Evolutionary conservation across 1,139 yeast species (phyloP), one percentile per base, ranked within the genome.

Genomic region (Taphrina betulina): DNA sequence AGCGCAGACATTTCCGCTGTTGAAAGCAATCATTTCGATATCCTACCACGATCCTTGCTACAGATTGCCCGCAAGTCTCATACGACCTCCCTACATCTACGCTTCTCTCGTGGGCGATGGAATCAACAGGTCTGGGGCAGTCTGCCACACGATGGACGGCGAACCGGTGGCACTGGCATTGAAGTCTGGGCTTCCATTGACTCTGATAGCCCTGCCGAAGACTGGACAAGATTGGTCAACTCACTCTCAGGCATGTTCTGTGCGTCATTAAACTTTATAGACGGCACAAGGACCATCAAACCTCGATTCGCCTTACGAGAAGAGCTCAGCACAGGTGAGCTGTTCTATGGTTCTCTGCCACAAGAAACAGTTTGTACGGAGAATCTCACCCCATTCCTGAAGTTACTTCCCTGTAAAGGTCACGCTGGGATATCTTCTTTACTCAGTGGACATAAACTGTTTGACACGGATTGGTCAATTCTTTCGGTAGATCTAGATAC

Each of bases 281-380:
- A 89, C 66, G 79, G 79, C 23, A 76, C 89, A 1, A 81, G 80
- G 51, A 89, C 97, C 0, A 83, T 95, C 0, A 79, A 75, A 58
- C 96, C 96, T 0, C 74, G 75, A 35, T 70, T 72, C 22, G 67
- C 81, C 1, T 78, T 79, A 61, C 67, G 67, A 10, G 62, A 61
- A 20, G 62, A 28, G 35, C n/a, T 20, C 3, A 3, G 10, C 3
- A 26, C 12, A 12, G 61, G 46, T 5, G 45, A 42, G 20, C 71
- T 85, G 37, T 68, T 90, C 61, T 76, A 95, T 60, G 96, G 96
- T 5, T 86, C 96, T 0, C 77, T 94, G 51, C 96, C 99, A 0
- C 81, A 92, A 61, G 99, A 94, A 66, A 96, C 97, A 0, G 83
- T 94, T 14, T 94, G 99, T 71, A 94, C 99, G 0, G 99, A 94